Conservation (phyloP, 768 basidiomycete species). For the Phylloporus scabripes region DNA sequence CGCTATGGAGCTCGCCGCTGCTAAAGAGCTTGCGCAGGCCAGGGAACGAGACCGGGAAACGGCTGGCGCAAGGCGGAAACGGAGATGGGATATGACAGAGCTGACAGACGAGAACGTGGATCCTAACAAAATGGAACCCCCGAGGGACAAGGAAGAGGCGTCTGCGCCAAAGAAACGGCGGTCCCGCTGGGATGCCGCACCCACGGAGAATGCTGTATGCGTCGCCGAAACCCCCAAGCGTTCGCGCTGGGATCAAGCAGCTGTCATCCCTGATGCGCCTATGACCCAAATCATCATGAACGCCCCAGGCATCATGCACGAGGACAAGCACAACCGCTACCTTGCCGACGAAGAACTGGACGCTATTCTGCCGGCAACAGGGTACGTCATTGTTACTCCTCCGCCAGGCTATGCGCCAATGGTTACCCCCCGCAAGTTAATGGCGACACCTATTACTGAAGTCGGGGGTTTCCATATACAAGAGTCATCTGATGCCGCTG, state of each 20-base stretch:
- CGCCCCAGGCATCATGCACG: constrained; percentile 56
- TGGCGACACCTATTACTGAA: constrained; percentile 48
- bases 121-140: constrained; percentile 57
- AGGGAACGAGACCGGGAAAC: constrained; percentile 34
- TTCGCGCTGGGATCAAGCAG: constrained; percentile 97
- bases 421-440: constrained; percentile 56
- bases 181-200: constrained; percentile 95
- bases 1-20: constrained; percentile 58
- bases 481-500: constrained; percentile 88
- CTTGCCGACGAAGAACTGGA: constrained; percentile 96
- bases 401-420: constrained; percentile 90
- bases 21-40: constrained; percentile 35
- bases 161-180: constrained; percentile 86
- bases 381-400: constrained; percentile 89
- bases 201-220: constrained; percentile 52
- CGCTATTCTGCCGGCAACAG: constrained; percentile 75
- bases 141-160: constrained; percentile 72
- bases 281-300: constrained; percentile 86
- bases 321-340: constrained; percentile 95
- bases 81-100: constrained; percentile 73
- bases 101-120: constrained; percentile 60
- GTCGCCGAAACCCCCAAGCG: constrained; percentile 73
- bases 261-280: constrained; percentile 60
- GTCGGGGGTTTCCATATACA: constrained; percentile 91
- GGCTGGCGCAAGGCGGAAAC: constrained; percentile 62